phyloP scores from a whole-genome alignment of 2,329 filamentous ascomycete species.

The Cladosporium sp. region DNA sequence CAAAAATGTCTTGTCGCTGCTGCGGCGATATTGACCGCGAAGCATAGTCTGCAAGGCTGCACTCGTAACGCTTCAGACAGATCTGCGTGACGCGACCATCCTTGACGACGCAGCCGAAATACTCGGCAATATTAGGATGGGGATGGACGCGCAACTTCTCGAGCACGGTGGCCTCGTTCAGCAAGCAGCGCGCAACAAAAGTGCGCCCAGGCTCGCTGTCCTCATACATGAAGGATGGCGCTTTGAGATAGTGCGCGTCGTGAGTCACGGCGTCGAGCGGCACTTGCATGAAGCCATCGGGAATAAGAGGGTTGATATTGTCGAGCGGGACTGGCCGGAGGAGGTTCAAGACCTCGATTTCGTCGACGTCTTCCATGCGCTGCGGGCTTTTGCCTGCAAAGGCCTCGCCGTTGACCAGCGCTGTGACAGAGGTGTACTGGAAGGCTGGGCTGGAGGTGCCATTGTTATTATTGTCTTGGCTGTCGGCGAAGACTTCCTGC shows the following conservation, averaged over 20 bases:
- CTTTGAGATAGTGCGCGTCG: constrained; percentile 28
- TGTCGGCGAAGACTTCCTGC: constrained; percentile 19
- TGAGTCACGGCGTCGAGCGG: constrained; percentile 16
- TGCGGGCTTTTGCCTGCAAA: constrained; percentile 21
- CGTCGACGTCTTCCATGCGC: constrained; percentile 21
- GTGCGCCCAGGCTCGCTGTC: constrained; percentile 25
- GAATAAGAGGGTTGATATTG: constrained; percentile 25
- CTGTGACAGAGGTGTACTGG: constrained; percentile 23
- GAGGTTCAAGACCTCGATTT: constrained; percentile 21
- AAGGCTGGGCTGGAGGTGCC: constrained; percentile 12
- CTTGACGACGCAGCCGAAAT: constrained; percentile 28
- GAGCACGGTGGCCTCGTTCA: constrained; percentile 25
- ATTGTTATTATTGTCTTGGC: neutral
- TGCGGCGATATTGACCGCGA: constrained; percentile 18
- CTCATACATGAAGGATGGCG: constrained; percentile 27
- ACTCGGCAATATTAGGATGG: constrained; percentile 29
- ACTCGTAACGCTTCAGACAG: constrained; percentile 25
- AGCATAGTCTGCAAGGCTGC: constrained; percentile 22
- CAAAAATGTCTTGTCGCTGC: constrained; percentile 20
- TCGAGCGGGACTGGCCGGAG: constrained; percentile 23
- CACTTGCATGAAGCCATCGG: constrained; percentile 17
- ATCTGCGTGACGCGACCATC: constrained; percentile 27
- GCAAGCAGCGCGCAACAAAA: constrained; percentile 27
- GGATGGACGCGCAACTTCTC: constrained; percentile 24
- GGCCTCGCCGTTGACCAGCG: constrained; percentile 26